phyloP scores from a whole-genome alignment of 129 eudicot species.

The Gnaphalium uliginosum region DNA sequence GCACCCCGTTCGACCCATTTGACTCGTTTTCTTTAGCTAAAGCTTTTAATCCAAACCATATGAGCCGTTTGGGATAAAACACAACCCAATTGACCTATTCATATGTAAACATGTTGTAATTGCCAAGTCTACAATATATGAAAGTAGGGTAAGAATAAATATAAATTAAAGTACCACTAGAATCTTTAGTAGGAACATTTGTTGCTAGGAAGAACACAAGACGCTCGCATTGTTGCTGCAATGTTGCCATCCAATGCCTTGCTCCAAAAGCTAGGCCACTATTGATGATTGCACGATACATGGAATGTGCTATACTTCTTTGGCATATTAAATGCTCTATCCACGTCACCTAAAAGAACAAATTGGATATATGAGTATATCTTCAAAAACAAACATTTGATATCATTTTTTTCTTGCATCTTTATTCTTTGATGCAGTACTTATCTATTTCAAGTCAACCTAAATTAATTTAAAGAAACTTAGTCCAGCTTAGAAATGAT shows the following conservation, averaged over 20 bases:
- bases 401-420: background rate
- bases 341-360: conserved; percentile 79
- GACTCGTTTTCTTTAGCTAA: background rate
- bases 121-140: background rate
- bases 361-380: conserved; percentile 3
- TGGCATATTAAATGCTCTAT: conserved; percentile 89
- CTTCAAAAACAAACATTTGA: background rate
- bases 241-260: conserved; percentile 89
- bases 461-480: background rate
- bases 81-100: background rate
- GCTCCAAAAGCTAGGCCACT: conserved; percentile 96
- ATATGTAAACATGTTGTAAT: background rate
- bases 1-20: background rate
- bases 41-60: background rate
- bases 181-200: conserved; percentile 86
- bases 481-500: background rate
- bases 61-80: background rate
- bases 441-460: background rate
- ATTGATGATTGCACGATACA: conserved; percentile 75
- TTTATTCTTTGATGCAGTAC: background rate
- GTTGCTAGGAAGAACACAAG: conserved; percentile 87
- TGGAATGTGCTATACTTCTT: conserved; percentile 53
- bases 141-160: background rate
- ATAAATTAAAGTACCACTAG: conserved; percentile 55
- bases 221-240: conserved; percentile 93